These are phyloP conservation scores for Talaromyces amestolkiae DNA, from an alignment of 2,329 filamentous ascomycete genomes.

Conservation along the genomic window DNA sequence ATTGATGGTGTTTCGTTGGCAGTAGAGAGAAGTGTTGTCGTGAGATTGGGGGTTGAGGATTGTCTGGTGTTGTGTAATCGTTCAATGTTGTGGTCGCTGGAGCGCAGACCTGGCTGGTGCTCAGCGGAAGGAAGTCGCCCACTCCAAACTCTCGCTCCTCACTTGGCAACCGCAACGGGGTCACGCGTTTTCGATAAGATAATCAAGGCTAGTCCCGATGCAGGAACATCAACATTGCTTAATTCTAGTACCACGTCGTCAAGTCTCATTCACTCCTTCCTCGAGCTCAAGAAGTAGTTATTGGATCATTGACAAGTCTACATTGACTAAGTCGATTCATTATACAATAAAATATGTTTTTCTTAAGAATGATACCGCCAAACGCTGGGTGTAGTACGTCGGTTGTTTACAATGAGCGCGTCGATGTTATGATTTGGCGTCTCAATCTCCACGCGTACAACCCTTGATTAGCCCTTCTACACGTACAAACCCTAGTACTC, in stretches of 20 bases:
- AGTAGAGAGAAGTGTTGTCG: background rate
- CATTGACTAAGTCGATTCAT: background rate
- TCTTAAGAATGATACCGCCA: no score
- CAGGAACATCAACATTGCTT: constrained; percentile 4
- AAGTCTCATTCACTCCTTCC: background rate
- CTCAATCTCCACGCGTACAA: constrained; percentile 6
- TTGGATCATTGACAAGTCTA: background rate
- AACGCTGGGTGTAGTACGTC: background rate
- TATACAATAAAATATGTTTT: background rate
- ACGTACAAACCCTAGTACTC: background rate
- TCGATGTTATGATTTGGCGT: constrained; percentile 10
- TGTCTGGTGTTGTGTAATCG: background rate
- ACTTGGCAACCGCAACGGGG: constrained; percentile 12
- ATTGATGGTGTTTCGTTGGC: background rate
- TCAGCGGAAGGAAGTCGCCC: background rate
- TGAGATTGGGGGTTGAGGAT: background rate
- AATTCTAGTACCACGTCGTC: background rate
- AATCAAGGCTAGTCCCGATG: background rate
- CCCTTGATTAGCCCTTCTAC: constrained; percentile 9
- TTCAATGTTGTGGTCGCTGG: constrained; percentile 9
- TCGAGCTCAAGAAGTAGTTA: no score
- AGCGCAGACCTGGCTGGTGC: background rate
- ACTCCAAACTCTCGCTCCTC: constrained; percentile 1
- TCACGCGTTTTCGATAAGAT: constrained; percentile 12
- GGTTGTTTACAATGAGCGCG: constrained; percentile 1